Percentiles rank a stretch among this genome's conserved stretches.
Evolutionary conservation across 192 early-diverging fungal genomes (phyloP).

Genomic region (Mortierella antarctica): DNA sequence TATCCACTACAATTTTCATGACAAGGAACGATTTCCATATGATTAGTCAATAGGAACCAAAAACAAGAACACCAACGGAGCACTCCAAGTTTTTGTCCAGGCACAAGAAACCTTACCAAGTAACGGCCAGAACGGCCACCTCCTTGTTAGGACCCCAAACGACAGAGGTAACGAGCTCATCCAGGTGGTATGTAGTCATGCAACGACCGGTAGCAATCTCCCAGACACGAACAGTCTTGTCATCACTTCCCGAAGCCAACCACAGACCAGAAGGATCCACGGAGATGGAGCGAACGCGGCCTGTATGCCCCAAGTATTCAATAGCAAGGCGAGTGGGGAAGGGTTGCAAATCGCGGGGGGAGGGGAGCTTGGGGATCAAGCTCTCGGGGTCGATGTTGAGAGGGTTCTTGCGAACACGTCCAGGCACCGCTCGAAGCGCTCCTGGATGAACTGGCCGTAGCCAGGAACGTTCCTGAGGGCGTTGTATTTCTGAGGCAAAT

Average conservation of each 20-base stretch:
- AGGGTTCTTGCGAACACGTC: slow-evolving; percentile 89
- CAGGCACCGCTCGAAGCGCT: slow-evolving; percentile 96
- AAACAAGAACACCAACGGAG: background rate
- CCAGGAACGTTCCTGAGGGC: slow-evolving; percentile 88
- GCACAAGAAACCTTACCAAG: slow-evolving; percentile 50
- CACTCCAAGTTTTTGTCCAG: too few relatives aligned
- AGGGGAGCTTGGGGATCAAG: slow-evolving; percentile 95
- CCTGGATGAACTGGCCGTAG: slow-evolving; percentile 91
- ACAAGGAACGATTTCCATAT: background rate
- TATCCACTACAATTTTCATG: slow-evolving; percentile 35
- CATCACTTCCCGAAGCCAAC: slow-evolving; percentile 91
- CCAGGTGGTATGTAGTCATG: slow-evolving; percentile 79
- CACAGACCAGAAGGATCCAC: slow-evolving; percentile 94
- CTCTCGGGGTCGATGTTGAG: slow-evolving; percentile 91
- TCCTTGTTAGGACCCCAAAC: slow-evolving; percentile 92
- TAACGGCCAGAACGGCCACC: slow-evolving; percentile 81
- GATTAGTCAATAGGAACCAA: background rate
- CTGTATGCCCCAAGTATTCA: slow-evolving; percentile 85
- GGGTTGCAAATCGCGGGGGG: slow-evolving; percentile 92
- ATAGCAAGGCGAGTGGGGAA: slow-evolving; percentile 89
- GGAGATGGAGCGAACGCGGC: slow-evolving; percentile 83
- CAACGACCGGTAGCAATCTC: slow-evolving; percentile 92
- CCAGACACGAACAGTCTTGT: slow-evolving; percentile 89
- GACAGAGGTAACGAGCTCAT: slow-evolving; percentile 75
- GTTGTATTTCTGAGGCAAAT: slow-evolving; percentile 74